Evolutionary conservation across 2,329 filamentous ascomycete genomes (phyloP).

Genomic region (Colletotrichum viniferum): DNA sequence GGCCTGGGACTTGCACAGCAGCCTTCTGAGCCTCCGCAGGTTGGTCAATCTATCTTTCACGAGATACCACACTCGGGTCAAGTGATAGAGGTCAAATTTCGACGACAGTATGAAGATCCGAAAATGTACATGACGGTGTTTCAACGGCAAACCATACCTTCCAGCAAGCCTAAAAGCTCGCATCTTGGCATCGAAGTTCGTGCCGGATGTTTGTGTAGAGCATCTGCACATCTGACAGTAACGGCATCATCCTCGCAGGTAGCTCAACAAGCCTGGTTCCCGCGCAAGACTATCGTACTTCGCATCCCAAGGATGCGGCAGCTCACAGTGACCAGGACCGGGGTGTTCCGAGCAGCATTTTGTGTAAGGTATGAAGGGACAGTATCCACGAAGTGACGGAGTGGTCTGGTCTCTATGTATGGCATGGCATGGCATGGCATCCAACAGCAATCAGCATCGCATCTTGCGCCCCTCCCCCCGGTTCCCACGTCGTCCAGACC

Average conservation of each 20-base stretch:
- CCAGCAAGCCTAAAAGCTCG: not conserved
- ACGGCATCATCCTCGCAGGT: not conserved
- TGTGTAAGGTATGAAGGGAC: not conserved
- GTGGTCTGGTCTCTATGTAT: not conserved
- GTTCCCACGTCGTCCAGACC: conserved; percentile 18
- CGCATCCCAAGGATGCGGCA: not conserved
- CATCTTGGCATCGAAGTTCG: not conserved
- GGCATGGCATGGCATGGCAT: not conserved
- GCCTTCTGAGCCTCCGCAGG: not conserved
- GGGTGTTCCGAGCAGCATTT: not conserved
- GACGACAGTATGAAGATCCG: not conserved
- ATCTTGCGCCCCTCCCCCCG: not conserved
- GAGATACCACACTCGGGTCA: not conserved
- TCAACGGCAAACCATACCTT: not conserved
- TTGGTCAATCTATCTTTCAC: not conserved
- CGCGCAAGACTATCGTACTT: not conserved
- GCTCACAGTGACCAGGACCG: not conserved
- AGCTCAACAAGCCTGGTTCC: not conserved
- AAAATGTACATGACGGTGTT: not conserved
- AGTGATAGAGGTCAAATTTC: not conserved
- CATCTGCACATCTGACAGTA: not conserved
- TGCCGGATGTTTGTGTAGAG: not conserved
- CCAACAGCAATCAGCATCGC: conserved; percentile 5
- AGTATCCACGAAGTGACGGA: conserved; percentile 2
- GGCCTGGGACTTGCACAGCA: not conserved